Evolutionary conservation across 345 rosid genomes (phyloP).

Genomic region (Chamaenerion angustifolium): DNA sequence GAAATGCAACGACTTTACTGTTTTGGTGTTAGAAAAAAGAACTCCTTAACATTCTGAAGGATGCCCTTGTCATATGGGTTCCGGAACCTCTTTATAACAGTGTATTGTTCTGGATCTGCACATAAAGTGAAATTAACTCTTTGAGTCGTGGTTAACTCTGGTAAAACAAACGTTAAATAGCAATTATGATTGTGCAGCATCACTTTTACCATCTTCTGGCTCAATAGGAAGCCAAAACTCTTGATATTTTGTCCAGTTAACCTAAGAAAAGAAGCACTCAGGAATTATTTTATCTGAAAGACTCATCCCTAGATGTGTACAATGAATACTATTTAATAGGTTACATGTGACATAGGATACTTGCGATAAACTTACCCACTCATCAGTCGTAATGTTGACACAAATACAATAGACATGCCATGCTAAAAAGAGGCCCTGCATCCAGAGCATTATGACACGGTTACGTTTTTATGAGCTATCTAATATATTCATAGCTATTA

Average conservation of each 20-base stretch:
- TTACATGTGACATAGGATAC: neutral
- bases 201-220: conserved; percentile 25
- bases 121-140: neutral
- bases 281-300: neutral
- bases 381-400: conserved; percentile 53
- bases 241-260: conserved; percentile 54
- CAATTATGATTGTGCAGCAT: neutral
- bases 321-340: no score
- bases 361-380: conserved; percentile 41
- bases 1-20: no score
- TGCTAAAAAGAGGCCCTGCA: conserved; percentile 30
- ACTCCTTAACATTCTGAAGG: conserved; percentile 27
- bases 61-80: conserved; percentile 46
- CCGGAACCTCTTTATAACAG: conserved; percentile 12
- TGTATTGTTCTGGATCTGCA: conserved; percentile 16
- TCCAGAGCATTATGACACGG: neutral
- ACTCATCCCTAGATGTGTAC: neutral
- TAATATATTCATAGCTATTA: neutral
- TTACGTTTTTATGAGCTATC: neutral
- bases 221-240: conserved; percentile 29
- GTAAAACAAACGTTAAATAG: neutral
- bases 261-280: conserved; percentile 14
- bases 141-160: no score
- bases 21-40: conserved; percentile 4
- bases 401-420: conserved; percentile 58